Evolutionary conservation across 768 basidiomycete species (phyloP), one percentile per base, ranked within the genome.

Genomic region (Russula sp.): DNA sequence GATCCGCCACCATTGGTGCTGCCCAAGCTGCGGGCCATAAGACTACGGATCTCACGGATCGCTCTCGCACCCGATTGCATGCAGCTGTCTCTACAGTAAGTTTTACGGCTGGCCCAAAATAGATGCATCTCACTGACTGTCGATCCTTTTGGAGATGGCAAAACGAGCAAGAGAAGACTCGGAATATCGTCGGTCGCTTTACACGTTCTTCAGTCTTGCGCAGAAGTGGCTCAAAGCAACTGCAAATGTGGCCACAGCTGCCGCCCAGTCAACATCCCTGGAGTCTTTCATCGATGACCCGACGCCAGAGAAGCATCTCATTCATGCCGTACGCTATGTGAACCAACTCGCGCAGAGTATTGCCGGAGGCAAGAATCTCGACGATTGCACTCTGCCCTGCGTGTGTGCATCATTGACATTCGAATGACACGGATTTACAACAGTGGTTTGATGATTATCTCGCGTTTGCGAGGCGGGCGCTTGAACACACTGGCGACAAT

Each of bases 161-260:
- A 84, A 87, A 59, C 83, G 84, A 30, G 86, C 87, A 1, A 84
- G 85, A 65, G 78, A 79, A 10, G 84, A 90, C 67, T 75, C 81
- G 7, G 77, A 81, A 10, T 90, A 89, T 63, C 81, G 80, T 58
- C 73, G 79, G 2, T 75, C 88, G 0, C 74, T 90, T 51, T 75
- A 81, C 49, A 85, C 83, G 3, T 71, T 89, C 32, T 84, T 90
- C 68, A 74, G 75, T 53, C 77, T 84, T 54, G 71, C 83, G 2
- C 81, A 84, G 65, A 83, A 84, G 63, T 86, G 88, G 73, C 69
- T 88, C 36, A 77, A 81, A 62, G 73, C 75, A 44, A 77, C 81
- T 0, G 75, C 86, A 38, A 82, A 86, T 54, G 76, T 79, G 0
- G 81, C 81, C 0, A 74, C 80, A 2, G 78, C 76, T 56, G 73